Conservation (phyloP, 768 basidiomycete species). For the Auriscalpium orientale region DNA sequence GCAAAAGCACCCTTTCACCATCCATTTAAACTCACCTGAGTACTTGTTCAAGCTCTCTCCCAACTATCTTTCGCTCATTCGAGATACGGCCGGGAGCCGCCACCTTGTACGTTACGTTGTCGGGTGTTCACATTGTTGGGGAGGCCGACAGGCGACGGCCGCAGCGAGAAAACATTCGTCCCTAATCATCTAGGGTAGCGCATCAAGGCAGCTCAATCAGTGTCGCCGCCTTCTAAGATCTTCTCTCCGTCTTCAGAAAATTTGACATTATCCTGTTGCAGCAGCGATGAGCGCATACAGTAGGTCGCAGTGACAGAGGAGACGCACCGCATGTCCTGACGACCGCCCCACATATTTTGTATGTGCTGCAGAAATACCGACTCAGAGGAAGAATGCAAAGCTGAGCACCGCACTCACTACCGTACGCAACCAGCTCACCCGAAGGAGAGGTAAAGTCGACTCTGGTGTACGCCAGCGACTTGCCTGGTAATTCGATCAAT, state of each 20-base stretch:
- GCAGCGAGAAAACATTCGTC: too few relatives aligned
- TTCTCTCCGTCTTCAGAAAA: slow-evolving; percentile 74
- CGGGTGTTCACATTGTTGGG: too few relatives aligned
- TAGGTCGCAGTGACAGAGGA: slow-evolving; percentile 19
- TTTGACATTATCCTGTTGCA: slow-evolving; percentile 58
- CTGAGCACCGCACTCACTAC: slow-evolving; percentile 42
- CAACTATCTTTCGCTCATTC: too few relatives aligned
- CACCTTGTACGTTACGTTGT: too few relatives aligned
- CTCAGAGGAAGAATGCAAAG: background rate
- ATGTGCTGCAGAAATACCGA: slow-evolving; percentile 44
- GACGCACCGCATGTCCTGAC: slow-evolving; percentile 31
- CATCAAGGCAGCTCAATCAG: too few relatives aligned
- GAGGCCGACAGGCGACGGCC: too few relatives aligned
- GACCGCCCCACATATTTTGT: slow-evolving; percentile 83
- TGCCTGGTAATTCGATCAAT: slow-evolving; percentile 41
- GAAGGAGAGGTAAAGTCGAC: slow-evolving; percentile 62
- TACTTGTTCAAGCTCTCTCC: too few relatives aligned
- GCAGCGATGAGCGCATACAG: slow-evolving; percentile 27
- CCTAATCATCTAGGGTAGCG: too few relatives aligned
- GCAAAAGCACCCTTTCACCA: too few relatives aligned
- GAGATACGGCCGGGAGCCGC: too few relatives aligned
- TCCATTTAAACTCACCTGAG: too few relatives aligned
- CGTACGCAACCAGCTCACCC: slow-evolving; percentile 74
- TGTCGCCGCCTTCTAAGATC: slow-evolving; percentile 56
- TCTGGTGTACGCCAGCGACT: slow-evolving; percentile 72